These are phyloP conservation scores for Coniella lustricola DNA, from an alignment of 2,329 filamentous ascomycete genomes.

Conservation along the genomic window DNA sequence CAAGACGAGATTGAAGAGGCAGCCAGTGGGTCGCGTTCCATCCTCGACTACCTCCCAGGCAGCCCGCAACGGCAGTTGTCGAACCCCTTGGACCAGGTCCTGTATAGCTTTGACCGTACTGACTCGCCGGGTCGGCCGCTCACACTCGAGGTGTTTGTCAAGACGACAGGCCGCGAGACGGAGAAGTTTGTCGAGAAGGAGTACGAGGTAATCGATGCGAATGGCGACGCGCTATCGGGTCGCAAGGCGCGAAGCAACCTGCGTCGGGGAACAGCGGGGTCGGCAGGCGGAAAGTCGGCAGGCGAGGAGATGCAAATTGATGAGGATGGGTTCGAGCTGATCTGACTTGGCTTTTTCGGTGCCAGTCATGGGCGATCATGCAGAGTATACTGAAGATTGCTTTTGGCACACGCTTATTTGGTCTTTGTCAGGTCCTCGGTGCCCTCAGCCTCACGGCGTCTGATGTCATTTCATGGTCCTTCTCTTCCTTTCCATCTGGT, in stretches of 20 bases:
- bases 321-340: slow-evolving; percentile 37
- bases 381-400: too few species aligned
- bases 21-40: slow-evolving; percentile 28
- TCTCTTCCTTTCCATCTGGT: background rate
- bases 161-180: slow-evolving; percentile 30
- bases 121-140: slow-evolving; percentile 33
- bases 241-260: slow-evolving; percentile 36
- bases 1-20: slow-evolving; percentile 30
- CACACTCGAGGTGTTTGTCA: slow-evolving; percentile 33
- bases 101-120: slow-evolving; percentile 38
- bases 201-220: slow-evolving; percentile 40
- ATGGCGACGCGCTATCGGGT: slow-evolving; percentile 37
- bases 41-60: slow-evolving; percentile 27
- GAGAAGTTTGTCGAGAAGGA: slow-evolving; percentile 41
- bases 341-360: too few species aligned
- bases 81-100: slow-evolving; percentile 28
- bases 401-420: too few species aligned
- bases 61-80: slow-evolving; percentile 18
- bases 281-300: slow-evolving; percentile 16
- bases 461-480: background rate
- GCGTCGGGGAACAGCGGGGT: slow-evolving; percentile 23
- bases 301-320: slow-evolving; percentile 25
- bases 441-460: too few species aligned
- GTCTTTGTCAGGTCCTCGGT: too few species aligned
- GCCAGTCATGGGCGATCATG: too few species aligned